phyloP scores from a whole-genome alignment of 2,329 filamentous ascomycete genomes.

The Parascedosporium putredinis region DNA sequence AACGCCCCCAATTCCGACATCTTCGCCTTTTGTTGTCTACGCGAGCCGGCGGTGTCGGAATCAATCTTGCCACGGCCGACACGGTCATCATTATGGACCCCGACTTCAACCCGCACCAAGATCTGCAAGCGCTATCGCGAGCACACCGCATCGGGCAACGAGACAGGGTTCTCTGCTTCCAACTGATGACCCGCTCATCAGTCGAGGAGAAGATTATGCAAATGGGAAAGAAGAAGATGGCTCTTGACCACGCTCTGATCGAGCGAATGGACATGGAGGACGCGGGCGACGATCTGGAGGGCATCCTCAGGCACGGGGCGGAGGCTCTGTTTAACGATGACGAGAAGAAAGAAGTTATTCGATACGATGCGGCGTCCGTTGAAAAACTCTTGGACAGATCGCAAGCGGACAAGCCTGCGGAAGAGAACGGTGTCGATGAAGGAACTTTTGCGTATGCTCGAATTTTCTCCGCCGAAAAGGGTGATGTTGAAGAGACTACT shows the following conservation, averaged over 20 bases:
- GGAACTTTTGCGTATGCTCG: constrained; percentile 81
- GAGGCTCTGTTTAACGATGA: constrained; percentile 74
- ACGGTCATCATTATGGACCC: constrained; percentile 96
- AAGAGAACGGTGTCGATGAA: constrained; percentile 56
- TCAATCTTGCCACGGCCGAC: constrained; percentile 93
- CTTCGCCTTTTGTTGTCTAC: constrained; percentile 93
- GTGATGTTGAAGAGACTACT: constrained; percentile 53
- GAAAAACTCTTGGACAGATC: constrained; percentile 85
- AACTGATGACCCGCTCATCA: constrained; percentile 79
- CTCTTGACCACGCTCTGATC: constrained; percentile 87
- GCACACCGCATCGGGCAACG: constrained; percentile 95
- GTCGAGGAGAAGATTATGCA: constrained; percentile 96
- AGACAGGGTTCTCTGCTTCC: constrained; percentile 91
- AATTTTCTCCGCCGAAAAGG: constrained; percentile 81
- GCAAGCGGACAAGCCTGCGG: constrained; percentile 47
- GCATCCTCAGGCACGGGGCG: constrained; percentile 79
- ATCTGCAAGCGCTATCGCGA: constrained; percentile 87
- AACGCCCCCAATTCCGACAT: constrained; percentile 74
- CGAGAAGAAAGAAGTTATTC: constrained; percentile 60
- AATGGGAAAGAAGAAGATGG: constrained; percentile 91
- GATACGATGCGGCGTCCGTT: constrained; percentile 73
- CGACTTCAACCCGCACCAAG: constrained; percentile 96
- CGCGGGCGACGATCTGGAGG: constrained; percentile 69
- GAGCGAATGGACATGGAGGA: constrained; percentile 87
- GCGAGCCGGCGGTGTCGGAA: constrained; percentile 88